These are phyloP conservation scores for Spongispora temasekensis DNA, from an alignment of 1,284 basidiomycete species.

Conservation along the genomic window DNA sequence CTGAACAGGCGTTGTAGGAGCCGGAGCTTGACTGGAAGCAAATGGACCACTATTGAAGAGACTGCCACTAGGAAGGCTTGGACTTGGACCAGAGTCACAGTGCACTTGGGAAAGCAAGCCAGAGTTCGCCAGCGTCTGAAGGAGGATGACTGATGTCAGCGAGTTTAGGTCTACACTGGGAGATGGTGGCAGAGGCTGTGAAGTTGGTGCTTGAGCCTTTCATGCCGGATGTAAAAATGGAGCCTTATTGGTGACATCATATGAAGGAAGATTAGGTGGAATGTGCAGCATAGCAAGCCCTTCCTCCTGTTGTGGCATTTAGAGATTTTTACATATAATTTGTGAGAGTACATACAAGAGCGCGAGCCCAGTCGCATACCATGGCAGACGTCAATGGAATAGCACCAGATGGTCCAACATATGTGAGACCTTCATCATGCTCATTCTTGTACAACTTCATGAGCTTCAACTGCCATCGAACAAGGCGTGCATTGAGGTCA, in stretches of 20 bases:
- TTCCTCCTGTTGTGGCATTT: conserved; percentile 3
- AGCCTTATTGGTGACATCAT: neutral
- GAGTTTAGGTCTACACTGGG: neutral
- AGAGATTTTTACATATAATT: too few species aligned
- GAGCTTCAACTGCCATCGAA: conserved; percentile 1
- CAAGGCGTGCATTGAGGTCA: neutral
- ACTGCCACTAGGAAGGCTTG: too few species aligned
- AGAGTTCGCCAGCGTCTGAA: neutral
- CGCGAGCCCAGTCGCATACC: conserved; percentile 8
- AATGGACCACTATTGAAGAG: too few species aligned
- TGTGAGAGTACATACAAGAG: neutral
- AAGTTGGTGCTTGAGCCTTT: conserved; percentile 3
- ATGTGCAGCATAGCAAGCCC: conserved; percentile 1
- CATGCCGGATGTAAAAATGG: neutral
- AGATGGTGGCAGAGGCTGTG: neutral
- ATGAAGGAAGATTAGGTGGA: conserved; percentile 2
- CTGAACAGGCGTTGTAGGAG: neutral
- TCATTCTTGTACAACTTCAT: conserved; percentile 4
- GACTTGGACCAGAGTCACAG: too few species aligned
- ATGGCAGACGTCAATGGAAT: conserved; percentile 2
- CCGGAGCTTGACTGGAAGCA: neutral
- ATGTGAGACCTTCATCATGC: neutral
- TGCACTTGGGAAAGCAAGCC: neutral
- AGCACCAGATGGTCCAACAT: neutral
- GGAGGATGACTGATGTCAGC: neutral